Base-by-base conservation (phyloP, 1,284 basidiomycete genomes). In the Ustilago curta region DNA sequence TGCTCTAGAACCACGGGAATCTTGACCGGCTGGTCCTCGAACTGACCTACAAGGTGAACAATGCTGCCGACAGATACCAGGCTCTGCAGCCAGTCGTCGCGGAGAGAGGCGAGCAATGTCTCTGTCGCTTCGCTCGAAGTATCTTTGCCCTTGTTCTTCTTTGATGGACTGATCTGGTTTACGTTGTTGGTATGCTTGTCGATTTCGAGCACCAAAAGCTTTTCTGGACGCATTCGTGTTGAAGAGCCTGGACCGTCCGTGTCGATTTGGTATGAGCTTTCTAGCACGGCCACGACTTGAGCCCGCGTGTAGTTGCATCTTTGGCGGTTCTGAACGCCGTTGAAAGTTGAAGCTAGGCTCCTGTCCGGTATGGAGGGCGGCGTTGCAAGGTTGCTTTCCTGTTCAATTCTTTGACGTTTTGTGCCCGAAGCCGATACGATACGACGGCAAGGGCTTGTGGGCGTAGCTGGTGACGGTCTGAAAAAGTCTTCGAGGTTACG, bases 41-140 rank as follows among this genome's bases (percentile, higher is more conserved):
- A 81, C 9, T 53, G 51, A 16, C 80, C 80, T 29, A 77, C 69
- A 11, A 80, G 69, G 32, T 82, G 77, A 11, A 82, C 65, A 18
- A 63, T 66, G 50, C 70, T 75, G 47, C 75, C 74, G 2, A 49
- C 50, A 7, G 56, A 35, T 37, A 79, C 71, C 14, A 61, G 45
- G 7, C 65, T 77, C 31, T 62, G 49, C n/a, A 70, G 42, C 80
- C 80, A 82, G 35, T 82, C 79, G 42, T 81, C 80, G 39, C 80
- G 73, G 5, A 82, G 56, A 8, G 71, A 62, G 4, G 79, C 79
- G 25, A 75, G 58, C 27, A 70, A 23, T 2, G 50, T 57, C 8
- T 63, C 65, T 16, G 47, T 8, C 12, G 47, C 8, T 8, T 48
- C 19, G 7, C 51, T 3, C 5, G 42, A 23, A n/a, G 32, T 2